A percentile compares a stretch with the other conserved stretches of the same genome.
Evolutionary conservation across 352 stramenopile species (phyloP).

Genomic region (Globisporangium recalcitrans): DNA sequence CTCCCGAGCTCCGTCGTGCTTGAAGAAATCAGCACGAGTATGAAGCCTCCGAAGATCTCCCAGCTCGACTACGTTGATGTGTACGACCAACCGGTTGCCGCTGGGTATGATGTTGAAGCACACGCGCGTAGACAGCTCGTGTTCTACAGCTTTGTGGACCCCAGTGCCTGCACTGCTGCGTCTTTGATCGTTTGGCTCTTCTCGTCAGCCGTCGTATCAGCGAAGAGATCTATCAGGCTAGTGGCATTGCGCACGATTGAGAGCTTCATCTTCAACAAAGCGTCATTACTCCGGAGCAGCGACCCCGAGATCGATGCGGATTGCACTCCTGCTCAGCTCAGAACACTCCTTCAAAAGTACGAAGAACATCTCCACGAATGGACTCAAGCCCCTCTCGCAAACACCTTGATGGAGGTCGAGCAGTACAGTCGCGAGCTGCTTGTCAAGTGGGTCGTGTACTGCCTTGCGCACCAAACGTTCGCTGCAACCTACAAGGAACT

Average conservation of each 20-base stretch:
- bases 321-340: background rate
- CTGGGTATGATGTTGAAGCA: background rate
- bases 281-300: background rate
- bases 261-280: constrained; percentile 25
- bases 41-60: background rate
- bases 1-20: background rate
- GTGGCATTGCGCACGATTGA: constrained; percentile 30
- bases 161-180: background rate
- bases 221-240: constrained; percentile 2
- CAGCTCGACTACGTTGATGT: constrained; percentile 2
- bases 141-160: constrained; percentile 5
- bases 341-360: constrained; percentile 11
- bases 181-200: constrained; percentile 13
- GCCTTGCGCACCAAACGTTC: constrained; percentile 31
- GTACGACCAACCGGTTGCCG: background rate
- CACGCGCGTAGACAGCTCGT: constrained; percentile 2
- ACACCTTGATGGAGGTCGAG: constrained; percentile 22
- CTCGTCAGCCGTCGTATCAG: background rate
- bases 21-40: background rate
- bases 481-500: constrained; percentile 15
- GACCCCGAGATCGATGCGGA: background rate
- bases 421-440: constrained; percentile 36
- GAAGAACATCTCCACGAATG: constrained; percentile 10
- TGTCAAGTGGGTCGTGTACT: constrained; percentile 40
- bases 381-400: constrained; percentile 13